These are phyloP conservation scores for Cryoendolithus antarcticus DNA, from an alignment of 2,329 filamentous ascomycete species.

Conservation along the genomic window DNA sequence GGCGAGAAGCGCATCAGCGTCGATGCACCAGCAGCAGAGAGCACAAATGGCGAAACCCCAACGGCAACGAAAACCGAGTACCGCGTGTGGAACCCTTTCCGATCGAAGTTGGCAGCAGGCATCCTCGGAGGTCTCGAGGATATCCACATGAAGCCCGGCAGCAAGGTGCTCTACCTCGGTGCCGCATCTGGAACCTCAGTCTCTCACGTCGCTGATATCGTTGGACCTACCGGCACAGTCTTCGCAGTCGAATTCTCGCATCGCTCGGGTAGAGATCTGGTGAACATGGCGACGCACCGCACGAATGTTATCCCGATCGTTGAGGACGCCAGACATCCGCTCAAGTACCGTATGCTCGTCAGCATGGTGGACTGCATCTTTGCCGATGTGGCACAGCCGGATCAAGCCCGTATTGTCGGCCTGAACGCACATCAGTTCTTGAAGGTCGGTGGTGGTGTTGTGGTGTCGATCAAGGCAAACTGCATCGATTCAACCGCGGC, in stretches of 20 bases:
- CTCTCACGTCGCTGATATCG: conserved; percentile 69
- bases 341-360: conserved; percentile 95
- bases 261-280: conserved; percentile 89
- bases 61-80: conserved; percentile 84
- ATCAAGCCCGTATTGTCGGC: conserved; percentile 92
- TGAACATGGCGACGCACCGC: conserved; percentile 98
- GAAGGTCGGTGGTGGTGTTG: conserved; percentile 83
- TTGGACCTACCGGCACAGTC: conserved; percentile 87
- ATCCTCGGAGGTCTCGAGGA: conserved; percentile 94
- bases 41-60: conserved; percentile 50
- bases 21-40: conserved; percentile 52
- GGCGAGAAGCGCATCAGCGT: conserved; percentile 97
- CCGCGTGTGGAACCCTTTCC: conserved; percentile 96
- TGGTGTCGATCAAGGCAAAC: conserved; percentile 98
- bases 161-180: conserved; percentile 90
- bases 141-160: conserved; percentile 90
- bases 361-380: conserved; percentile 96
- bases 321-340: conserved; percentile 90
- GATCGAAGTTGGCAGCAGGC: conserved; percentile 93
- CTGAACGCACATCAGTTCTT: conserved; percentile 92
- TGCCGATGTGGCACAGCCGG: conserved; percentile 89
- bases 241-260: conserved; percentile 98
- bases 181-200: conserved; percentile 88
- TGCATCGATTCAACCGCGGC: conserved; percentile 96
- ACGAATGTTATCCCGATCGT: conserved; percentile 98